Base-by-base conservation (phyloP, 495 filamentous ascomycete genomes). In the Platismatia glauca region DNA sequence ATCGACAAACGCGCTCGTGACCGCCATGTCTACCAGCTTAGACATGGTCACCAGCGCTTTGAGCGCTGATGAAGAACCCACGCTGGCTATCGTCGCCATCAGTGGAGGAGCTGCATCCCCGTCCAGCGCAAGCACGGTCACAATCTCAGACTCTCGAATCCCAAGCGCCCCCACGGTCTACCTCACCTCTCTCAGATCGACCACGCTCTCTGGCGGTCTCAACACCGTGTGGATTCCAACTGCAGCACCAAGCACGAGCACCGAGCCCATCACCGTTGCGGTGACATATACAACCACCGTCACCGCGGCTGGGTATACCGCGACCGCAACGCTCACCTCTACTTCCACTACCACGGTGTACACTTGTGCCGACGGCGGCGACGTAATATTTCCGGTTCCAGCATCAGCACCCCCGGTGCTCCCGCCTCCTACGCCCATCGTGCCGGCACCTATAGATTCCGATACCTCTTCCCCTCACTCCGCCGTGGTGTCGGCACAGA, bases 301-400 rank as follows among this genome's bases (percentile, higher is more conserved):
- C n/a, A 31, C 41, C 41, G 38, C 60, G 11, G 38, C 38, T 31
- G 33, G 34, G 31, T 24, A 43, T 31, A 37, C 46, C 8, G n/a
- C 48, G 13, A 65, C 50, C 18, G 16, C 39, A 38, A 61, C 55
- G 15, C 6, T 39, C 9, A 65, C 52, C 27, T 20, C 52, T 6
- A 7, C 18, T n/a, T 35, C 53, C 4, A 61, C 27, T n/a, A 58
- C 44, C 22, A 65, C 63, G 16, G 11, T 15, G 4, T 50, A 33
- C n/a, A 6, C 27, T 6, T 31, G 27, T 20, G 5, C 50, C 1
- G 27, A 31, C 29, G 29, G 27, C 27, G 7, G 15, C 50, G 50
- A 27, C 44, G 44, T 12, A 27, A 22, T 8, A 16, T 3, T 27
- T 27, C 7, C 22, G 27, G 41, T 9, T n/a, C 7, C 20, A 7